Evolutionary conservation across 2,329 filamentous ascomycete genomes (phyloP), one percentile per base, ranked within the genome.

Genomic region (Colletotrichum plurivorum): DNA sequence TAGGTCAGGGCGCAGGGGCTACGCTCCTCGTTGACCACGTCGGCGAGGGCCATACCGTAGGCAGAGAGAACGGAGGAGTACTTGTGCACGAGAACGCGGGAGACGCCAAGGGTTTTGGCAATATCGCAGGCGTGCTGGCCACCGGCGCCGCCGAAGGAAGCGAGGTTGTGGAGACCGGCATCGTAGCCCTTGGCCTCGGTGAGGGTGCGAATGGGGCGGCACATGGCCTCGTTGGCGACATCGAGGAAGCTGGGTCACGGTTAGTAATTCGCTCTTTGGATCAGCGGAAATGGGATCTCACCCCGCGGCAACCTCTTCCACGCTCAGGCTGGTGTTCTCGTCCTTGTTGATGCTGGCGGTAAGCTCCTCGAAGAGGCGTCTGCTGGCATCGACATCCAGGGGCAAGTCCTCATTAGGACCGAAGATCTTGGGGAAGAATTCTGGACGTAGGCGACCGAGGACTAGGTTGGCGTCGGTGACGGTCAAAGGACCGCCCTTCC

Each of bases 401-500:
- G 82, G 72, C 74, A 90, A 83, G 55, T 93, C 84, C 75, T 92
- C 91, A 53, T 90, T 88, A 70, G 89, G 88, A 10, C 91, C 91
- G 57, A 93, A 93, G 67, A 93, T 93, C 72, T 91, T 90, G 0
- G 91, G 91, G 73, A 93, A 93, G 76, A 90, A 92, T 61, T 92
- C 89, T 0, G 91, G 82, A 41, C 79, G 74, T 51, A 81, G 78
- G 41, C 91, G 84, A 2, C 92, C 91, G 2, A 93, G 86, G 71
- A 90, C 89, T 1, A 93, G 78, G 72, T 93, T 93, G 0, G 91
- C 91, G 75, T 93, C 91, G 0, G 91, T 93, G 49, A 93, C 91
- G 1, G 91, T 92, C 22, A 93, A 77, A 15, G 91, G 91, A 0
- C 91, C 91, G 1, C 87, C 89, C 75, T 93, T 93, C 9, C 91